Conservation (phyloP, 116 monocot species). For the Posidonia oceanica region DNA sequence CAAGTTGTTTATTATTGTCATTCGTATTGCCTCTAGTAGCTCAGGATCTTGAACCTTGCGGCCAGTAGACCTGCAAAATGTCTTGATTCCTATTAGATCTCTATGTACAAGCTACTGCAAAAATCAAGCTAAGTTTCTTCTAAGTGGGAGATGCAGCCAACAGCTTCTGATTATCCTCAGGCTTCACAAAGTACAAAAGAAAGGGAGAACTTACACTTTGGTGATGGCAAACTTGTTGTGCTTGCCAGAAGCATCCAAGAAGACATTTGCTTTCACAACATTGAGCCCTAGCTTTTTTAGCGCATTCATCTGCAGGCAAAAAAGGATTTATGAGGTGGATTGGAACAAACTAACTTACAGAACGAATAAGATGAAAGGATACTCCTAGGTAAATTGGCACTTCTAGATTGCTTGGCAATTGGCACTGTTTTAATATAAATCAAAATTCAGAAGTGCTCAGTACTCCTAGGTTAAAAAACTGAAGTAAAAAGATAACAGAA, state of each 20-base stretch:
- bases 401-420: too few relatives aligned
- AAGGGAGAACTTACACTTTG: conserved; percentile 43
- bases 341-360: not conserved
- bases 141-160: not conserved
- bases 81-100: not conserved
- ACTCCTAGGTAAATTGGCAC: too few relatives aligned
- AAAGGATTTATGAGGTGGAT: not conserved
- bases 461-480: too few relatives aligned
- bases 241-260: conserved; percentile 85
- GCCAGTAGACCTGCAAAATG: conserved; percentile 62
- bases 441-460: not conserved
- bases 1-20: conserved; percentile 91
- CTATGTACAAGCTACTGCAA: not conserved
- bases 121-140: not conserved
- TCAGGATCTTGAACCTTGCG: conserved; percentile 90
- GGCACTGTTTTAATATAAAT: not conserved
- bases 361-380: not conserved
- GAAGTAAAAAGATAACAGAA: not conserved
- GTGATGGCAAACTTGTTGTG: conserved; percentile 89
- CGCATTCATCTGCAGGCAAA: conserved; percentile 57
- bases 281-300: conserved; percentile 80
- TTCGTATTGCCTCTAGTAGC: conserved; percentile 88
- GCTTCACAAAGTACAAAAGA: not conserved
- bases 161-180: too few relatives aligned
- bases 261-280: conserved; percentile 90